phyloP scores from a whole-genome alignment of 345 rosid genomes.

The Chamaenerion angustifolium region DNA sequence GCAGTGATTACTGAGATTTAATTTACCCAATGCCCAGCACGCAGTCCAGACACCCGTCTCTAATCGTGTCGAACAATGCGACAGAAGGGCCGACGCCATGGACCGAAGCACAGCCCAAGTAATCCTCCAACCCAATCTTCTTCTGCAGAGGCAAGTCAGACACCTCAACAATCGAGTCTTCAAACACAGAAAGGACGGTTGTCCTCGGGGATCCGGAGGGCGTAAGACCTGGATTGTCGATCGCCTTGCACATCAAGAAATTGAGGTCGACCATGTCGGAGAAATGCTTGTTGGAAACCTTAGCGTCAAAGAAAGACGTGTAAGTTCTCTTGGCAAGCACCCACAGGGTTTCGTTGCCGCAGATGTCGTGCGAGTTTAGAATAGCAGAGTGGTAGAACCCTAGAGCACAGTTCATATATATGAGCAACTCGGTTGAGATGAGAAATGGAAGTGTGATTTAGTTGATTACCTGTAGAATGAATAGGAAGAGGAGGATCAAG shows the following conservation, averaged over 20 bases:
- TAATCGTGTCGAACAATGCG: conserved; percentile 49
- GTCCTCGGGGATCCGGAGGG: conserved; percentile 52
- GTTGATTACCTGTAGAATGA: conserved; percentile 34
- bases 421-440: too few relatives aligned
- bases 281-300: conserved; percentile 55
- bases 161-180: conserved; percentile 38
- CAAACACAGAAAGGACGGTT: conserved; percentile 53
- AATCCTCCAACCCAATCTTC: conserved; percentile 39
- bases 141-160: conserved; percentile 5
- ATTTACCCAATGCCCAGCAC: too few relatives aligned
- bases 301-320: conserved; percentile 29
- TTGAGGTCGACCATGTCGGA: conserved; percentile 68
- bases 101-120: conserved; percentile 46
- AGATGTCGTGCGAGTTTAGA: conserved; percentile 49
- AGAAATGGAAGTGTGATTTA: too few relatives aligned
- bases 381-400: conserved; percentile 77
- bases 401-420: conserved; percentile 6
- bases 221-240: conserved; percentile 62
- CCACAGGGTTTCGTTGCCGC: conserved; percentile 42
- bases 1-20: too few relatives aligned
- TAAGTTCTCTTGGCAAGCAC: conserved; percentile 46
- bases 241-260: conserved; percentile 70
- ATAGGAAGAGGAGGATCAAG: conserved; percentile 46
- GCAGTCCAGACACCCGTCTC: conserved; percentile 49
- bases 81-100: conserved; percentile 67